These are phyloP conservation scores for Fusarium coffeatum DNA, from an alignment of 2,329 filamentous ascomycete genomes.

Conservation along the genomic window DNA sequence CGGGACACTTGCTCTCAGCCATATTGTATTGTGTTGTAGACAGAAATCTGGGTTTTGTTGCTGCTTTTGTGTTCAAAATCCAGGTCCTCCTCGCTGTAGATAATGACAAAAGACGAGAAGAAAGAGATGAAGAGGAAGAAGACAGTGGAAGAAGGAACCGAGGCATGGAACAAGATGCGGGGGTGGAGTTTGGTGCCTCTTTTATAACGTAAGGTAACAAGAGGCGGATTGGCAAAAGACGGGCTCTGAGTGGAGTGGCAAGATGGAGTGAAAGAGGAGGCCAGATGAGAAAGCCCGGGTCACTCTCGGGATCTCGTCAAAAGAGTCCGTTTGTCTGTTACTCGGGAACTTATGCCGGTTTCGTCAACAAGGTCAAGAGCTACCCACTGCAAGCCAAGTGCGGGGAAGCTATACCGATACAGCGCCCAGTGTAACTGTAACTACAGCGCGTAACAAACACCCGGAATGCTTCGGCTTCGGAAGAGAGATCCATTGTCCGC, in stretches of 20 bases:
- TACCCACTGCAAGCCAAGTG: constrained; percentile 30
- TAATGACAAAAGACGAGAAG: constrained; percentile 17
- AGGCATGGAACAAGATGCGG: constrained; percentile 32
- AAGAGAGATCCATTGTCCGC: not conserved
- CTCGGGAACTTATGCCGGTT: constrained; percentile 35
- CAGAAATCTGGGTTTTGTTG: not conserved
- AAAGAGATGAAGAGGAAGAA: constrained; percentile 6
- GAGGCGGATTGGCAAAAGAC: constrained; percentile 32
- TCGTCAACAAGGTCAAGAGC: constrained; percentile 12
- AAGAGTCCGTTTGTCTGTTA: not conserved
- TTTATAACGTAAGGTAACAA: constrained; percentile 1
- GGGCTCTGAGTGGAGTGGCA: constrained; percentile 22
- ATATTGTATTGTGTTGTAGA: constrained; percentile 21
- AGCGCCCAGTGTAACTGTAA: constrained; percentile 14
- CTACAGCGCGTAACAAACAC: not conserved
- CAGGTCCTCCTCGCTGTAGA: constrained; percentile 28
- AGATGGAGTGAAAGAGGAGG: not conserved
- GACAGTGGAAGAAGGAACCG: constrained; percentile 19
- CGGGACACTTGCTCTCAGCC: constrained; percentile 34
- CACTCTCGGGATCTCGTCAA: constrained; percentile 34
- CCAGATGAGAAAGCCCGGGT: constrained; percentile 8
- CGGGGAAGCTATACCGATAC: constrained; percentile 34
- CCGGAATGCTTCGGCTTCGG: constrained; percentile 12
- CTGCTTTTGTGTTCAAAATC: not conserved
- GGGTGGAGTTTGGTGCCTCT: constrained; percentile 28